These are phyloP conservation scores for Candida patagonica DNA, from an alignment of 805 yeast species.

Conservation along the genomic window DNA sequence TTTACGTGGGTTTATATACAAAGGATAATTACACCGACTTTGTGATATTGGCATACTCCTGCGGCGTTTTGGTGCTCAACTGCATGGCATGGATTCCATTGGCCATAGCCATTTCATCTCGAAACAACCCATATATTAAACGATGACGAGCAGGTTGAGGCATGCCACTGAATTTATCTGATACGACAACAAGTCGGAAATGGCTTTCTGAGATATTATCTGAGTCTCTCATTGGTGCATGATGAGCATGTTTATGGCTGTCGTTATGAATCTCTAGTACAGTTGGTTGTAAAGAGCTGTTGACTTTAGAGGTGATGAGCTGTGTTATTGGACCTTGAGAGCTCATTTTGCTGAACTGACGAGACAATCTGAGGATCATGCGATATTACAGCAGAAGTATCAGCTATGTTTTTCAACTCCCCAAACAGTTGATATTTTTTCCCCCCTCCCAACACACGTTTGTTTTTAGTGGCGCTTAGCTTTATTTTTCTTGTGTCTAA, in stretches of 20 bases:
- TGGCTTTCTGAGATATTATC: slow-evolving; percentile 70
- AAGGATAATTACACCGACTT: too few relatives aligned
- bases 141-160: slow-evolving; percentile 70
- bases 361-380: too few relatives aligned
- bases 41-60: slow-evolving; percentile 34
- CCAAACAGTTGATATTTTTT: too few relatives aligned
- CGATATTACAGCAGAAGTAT: too few relatives aligned
- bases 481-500: too few relatives aligned
- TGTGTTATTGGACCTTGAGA: slow-evolving; percentile 16
- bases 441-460: too few relatives aligned
- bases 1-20: too few relatives aligned
- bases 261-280: slow-evolving; percentile 57
- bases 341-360: too few relatives aligned
- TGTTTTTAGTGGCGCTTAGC: too few relatives aligned
- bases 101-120: slow-evolving; percentile 53
- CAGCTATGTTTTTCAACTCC: too few relatives aligned
- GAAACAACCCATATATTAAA: slow-evolving; percentile 54
- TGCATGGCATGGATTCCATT: slow-evolving; percentile 85
- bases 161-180: slow-evolving; percentile 57
- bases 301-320: slow-evolving; percentile 38
- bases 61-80: slow-evolving; percentile 67
- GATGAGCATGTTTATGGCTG: slow-evolving; percentile 81
- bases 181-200: slow-evolving; percentile 63
- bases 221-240: slow-evolving; percentile 71
- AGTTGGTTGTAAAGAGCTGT: slow-evolving; percentile 35